phyloP scores from a whole-genome alignment of 163 green algal species.

The Prototheca cutis region DNA sequence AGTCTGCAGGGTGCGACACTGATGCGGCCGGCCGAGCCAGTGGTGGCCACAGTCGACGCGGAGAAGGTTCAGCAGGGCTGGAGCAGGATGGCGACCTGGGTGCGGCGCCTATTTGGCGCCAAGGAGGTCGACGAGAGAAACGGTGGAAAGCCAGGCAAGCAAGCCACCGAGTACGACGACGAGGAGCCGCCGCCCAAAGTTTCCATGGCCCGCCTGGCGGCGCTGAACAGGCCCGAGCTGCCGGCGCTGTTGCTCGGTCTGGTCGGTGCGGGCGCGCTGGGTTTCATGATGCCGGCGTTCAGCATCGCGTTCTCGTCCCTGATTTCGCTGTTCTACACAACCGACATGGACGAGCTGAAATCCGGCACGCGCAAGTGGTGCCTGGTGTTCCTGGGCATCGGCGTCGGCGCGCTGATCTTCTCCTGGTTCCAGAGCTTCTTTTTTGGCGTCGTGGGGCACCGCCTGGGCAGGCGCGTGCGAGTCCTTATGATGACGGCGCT shows the following conservation, averaged over 20 bases:
- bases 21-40: no score
- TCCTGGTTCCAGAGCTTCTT: constrained; percentile 33
- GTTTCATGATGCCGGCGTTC: constrained; percentile 62
- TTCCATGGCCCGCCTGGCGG: constrained; percentile 43
- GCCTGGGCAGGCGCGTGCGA: constrained; percentile 43
- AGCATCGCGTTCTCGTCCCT: constrained; percentile 53
- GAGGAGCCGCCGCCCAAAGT: constrained; percentile 28
- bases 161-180: background rate
- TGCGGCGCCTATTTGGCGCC: no score
- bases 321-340: constrained; percentile 47
- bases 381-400: constrained; percentile 57
- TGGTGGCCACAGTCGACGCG: no score
- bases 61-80: no score
- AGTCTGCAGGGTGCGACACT: no score
- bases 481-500: constrained; percentile 49
- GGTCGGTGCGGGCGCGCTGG: constrained; percentile 33
- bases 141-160: no score
- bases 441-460: constrained; percentile 51
- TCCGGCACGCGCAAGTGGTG: constrained; percentile 35
- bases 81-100: no score
- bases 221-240: constrained; percentile 54
- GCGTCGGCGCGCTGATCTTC: constrained; percentile 29
- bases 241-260: constrained; percentile 32
- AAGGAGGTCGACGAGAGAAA: no score
- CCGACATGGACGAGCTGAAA: constrained; percentile 15